Evolutionary conservation across 495 filamentous ascomycete genomes (phyloP), one percentile per base, ranked within the genome.

Genomic region (Cercophora scortea): DNA sequence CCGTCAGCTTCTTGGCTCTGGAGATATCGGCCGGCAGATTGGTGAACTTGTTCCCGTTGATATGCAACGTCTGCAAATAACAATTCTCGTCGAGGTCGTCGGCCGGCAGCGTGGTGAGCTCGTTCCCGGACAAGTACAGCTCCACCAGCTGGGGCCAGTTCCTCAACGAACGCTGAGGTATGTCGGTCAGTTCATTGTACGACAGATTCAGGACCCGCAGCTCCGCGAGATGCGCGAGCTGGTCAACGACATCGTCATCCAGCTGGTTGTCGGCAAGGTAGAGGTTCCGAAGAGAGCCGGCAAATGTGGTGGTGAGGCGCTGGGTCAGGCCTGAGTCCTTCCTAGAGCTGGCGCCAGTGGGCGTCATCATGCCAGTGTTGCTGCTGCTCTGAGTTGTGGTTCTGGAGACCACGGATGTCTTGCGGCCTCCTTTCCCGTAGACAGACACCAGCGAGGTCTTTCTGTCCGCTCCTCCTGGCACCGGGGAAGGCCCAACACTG

Each of bases 41-140:
- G 58, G 95, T 94, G 63, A 99, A 99, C 64, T 95, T 90, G 68
- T 99, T 99, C 52, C 83, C 83, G 66, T 99, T 99, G 71, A 99
- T 88, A 61, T 96, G 89, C 11, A 99, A 78, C 13, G 93, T 81
- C 61, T 94, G 92, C 16, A 99, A 75, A 17, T 86, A 78, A 57
- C 83, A 86, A 43, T 87, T 83, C 61, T 93, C 86, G 68, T 96
- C 93, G 36, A 99, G 76, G 62, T 97, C 93, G 66, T 99, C 93
- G 4, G 91, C 90, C 13, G 93, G 93, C 40, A 99, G 73, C 16
- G 83, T 89, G 1, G 88, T 90, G 42, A 99, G 71, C 59, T 96
- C 90, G 62, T 97, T 99, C 32, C 93, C 94, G 2, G 93, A 97
- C 16, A 99, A 77, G 60, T 96, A 97, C 7, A 99, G 77, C 61